Evolutionary conservation across 768 basidiomycete species (phyloP).

Genomic region (Pleurotus pulmonarius): DNA sequence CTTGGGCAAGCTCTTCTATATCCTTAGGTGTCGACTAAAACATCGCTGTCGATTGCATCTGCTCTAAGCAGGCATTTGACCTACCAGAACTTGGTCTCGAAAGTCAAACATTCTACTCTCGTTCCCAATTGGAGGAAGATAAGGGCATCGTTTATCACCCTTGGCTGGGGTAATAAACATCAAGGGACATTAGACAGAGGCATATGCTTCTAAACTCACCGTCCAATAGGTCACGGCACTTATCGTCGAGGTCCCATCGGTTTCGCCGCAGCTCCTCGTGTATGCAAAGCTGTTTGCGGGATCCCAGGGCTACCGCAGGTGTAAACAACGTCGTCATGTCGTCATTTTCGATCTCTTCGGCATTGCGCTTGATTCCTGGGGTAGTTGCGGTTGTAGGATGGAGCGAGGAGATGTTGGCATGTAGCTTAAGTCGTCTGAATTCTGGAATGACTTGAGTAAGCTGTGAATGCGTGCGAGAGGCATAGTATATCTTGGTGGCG

Average conservation of each 20-base stretch:
- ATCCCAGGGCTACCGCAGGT: constrained; percentile 83
- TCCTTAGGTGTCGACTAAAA: constrained; percentile 82
- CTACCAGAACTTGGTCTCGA: constrained; percentile 81
- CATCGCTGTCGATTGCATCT: background rate
- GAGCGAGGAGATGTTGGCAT: constrained; percentile 14
- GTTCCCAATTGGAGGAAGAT: constrained; percentile 69
- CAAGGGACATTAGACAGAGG: background rate
- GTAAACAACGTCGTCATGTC: constrained; percentile 21
- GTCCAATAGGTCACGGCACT: constrained; percentile 75
- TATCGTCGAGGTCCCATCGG: constrained; percentile 77
- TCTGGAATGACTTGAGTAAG: constrained; percentile 89
- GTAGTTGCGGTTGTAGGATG: constrained; percentile 5
- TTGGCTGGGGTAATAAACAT: constrained; percentile 37
- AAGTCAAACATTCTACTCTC: constrained; percentile 74
- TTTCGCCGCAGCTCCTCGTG: constrained; percentile 71
- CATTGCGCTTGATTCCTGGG: constrained; percentile 17
- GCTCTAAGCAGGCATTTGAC: constrained; percentile 15
- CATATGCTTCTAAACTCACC: constrained; percentile 35
- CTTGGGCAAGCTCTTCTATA: constrained; percentile 84
- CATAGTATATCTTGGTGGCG: constrained; percentile 87
- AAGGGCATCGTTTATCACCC: constrained; percentile 67
- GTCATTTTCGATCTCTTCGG: constrained; percentile 23
- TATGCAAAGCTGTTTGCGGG: constrained; percentile 89
- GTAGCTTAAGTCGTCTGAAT: constrained; percentile 64
- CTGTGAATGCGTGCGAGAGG: constrained; percentile 95